Evolutionary conservation across 768 basidiomycete genomes (phyloP).

Genomic region (Holtermanniella nyarrowii): DNA sequence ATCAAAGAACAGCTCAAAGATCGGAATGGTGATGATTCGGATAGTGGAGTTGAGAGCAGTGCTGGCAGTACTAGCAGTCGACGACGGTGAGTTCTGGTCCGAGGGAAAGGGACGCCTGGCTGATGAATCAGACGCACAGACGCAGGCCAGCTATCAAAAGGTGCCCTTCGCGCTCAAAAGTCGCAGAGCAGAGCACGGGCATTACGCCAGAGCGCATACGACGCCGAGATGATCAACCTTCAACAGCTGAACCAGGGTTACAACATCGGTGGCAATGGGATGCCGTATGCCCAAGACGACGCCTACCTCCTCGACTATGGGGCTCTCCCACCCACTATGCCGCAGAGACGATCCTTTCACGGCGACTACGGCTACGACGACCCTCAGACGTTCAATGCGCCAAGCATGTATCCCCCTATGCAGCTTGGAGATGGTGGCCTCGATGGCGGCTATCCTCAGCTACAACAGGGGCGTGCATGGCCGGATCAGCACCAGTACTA

Average conservation of each 20-base stretch:
- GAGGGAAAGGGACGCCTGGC: neutral
- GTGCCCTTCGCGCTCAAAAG: conserved; percentile 35
- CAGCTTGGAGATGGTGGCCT: neutral
- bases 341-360: neutral
- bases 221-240: neutral
- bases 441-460: neutral
- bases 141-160: conserved; percentile 40
- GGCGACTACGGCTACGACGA: neutral
- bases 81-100: conserved; percentile 14
- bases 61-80: conserved; percentile 4
- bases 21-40: conserved; percentile 11
- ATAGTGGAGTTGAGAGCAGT: conserved; percentile 12
- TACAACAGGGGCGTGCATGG: neutral
- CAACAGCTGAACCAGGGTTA: neutral
- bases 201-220: conserved; percentile 25
- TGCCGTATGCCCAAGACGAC: neutral
- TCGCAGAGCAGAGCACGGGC: conserved; percentile 31
- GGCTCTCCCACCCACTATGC: neutral
- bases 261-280: neutral
- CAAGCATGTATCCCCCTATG: neutral
- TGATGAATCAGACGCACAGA: conserved; percentile 5
- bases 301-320: neutral
- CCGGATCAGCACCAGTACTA: neutral
- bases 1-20: conserved; percentile 32
- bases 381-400: neutral